Base-by-base conservation (phyloP, 176 grass and related monocot genomes). In the Stipa capillata region DNA sequence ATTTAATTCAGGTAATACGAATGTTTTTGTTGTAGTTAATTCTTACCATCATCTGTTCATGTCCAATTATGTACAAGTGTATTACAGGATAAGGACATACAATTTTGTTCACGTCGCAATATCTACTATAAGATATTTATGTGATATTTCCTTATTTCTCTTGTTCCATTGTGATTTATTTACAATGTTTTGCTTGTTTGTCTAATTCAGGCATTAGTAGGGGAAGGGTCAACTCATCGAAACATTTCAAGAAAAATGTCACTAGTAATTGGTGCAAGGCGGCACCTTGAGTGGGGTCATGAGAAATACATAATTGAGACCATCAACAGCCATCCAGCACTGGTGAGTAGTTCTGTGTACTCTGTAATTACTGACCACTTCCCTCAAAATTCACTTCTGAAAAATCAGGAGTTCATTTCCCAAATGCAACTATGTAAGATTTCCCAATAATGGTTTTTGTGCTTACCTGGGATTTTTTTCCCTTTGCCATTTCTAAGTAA, bases 281-380 rank as follows among this genome's bases (percentile, higher is more conserved):
- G 33, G 18, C 96, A 95, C 77, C 96, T 99, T 85, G 96, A 99
- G 65, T 99, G 92, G 90, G 96, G 96, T 78, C 88, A 99, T 89
- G 90, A 95, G 59, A 99, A 99, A 72, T 99, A 89, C 53, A 85
- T 99, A 69, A 82, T 99, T 73, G 96, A 95, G 85, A 95, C 88
- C 44, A 99, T 99, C 63, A 89, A 91, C 79, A 86, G 73, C 85
- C 90, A 93, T 83, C 86, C 90, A 63, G 51, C 87, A 64, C 80
- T 92, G 66, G 96, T 99, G 80, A 82, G 79, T 90, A 44, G 87
- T 45, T 79, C 47, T 49, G 31, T 70, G 18, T 80, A 69, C 20
- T 74, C 31, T 18, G 63, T 40, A 47, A 53, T 31, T 63, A 77
- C 43, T 86, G 58, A 43, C 18, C 14, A 43, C 57, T 79, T 79